These are phyloP conservation scores for Halophytophthora batemanensis DNA, from an alignment of 352 stramenopile genomes.

Conservation along the genomic window DNA sequence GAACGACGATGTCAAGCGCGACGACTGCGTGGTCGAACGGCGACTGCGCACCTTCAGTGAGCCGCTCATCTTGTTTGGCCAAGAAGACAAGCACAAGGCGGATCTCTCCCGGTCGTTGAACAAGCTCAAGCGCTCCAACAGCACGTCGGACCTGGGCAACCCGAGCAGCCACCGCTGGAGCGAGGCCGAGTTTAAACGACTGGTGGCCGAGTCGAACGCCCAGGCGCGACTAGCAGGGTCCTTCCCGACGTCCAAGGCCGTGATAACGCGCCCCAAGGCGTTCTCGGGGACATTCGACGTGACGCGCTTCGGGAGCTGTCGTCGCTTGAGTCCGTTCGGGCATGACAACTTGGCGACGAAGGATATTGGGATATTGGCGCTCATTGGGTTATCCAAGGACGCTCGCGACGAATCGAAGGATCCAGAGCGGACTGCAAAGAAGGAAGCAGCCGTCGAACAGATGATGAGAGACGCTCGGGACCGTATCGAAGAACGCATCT, in stretches of 20 bases:
- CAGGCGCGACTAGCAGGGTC: constrained; percentile 42
- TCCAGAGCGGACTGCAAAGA: constrained; percentile 29
- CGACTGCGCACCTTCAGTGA: constrained; percentile 55
- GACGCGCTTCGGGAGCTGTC: constrained; percentile 45
- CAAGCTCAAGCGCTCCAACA: constrained; percentile 73
- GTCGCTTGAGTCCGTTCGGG: constrained; percentile 48
- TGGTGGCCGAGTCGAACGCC: constrained; percentile 64
- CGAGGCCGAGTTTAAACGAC: constrained; percentile 65
- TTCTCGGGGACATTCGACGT: constrained; percentile 62
- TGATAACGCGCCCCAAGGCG: constrained; percentile 46
- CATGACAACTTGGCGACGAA: constrained; percentile 31
- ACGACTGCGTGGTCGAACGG: constrained; percentile 22
- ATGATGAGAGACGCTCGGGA: constrained; percentile 68
- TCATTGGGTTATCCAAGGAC: constrained; percentile 65
- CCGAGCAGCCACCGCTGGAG: constrained; percentile 74
- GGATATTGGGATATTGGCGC: constrained; percentile 51
- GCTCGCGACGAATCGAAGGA: constrained; percentile 54
- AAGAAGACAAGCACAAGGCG: constrained; percentile 28
- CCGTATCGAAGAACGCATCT: constrained; percentile 73
- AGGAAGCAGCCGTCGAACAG: constrained; percentile 36
- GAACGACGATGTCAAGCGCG: constrained; percentile 40
- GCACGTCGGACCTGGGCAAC: constrained; percentile 56
- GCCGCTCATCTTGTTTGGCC: constrained; percentile 39
- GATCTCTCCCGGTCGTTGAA: constrained; percentile 25
- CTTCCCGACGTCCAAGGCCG: constrained; percentile 27